Conservation (phyloP, 176 grass and related monocot species). For the Leersia perrieri region DNA sequence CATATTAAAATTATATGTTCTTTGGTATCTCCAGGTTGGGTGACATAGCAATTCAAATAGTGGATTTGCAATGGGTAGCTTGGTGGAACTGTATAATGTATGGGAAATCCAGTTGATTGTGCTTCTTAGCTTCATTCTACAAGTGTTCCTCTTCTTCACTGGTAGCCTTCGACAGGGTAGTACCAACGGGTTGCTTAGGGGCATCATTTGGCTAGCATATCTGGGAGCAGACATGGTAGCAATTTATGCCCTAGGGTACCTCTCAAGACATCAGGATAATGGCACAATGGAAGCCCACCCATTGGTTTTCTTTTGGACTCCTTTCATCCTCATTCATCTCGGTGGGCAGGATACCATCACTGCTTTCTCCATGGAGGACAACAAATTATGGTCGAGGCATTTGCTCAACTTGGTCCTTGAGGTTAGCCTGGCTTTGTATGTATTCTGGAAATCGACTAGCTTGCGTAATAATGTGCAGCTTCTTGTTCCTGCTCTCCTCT, state of each 20-base stretch:
- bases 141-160: slow-evolving; percentile 7
- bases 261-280: neutral
- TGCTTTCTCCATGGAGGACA: neutral
- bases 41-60: no score
- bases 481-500: no score
- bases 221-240: neutral
- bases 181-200: neutral
- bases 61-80: no score
- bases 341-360: neutral
- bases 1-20: no score
- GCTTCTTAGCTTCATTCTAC: neutral
- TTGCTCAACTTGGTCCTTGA: neutral
- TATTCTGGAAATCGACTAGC: slow-evolving; percentile 8
- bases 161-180: neutral
- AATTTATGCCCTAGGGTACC: neutral
- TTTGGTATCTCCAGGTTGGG: no score
- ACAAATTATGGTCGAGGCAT: slow-evolving; percentile 6
- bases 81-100: neutral
- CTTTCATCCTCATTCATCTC: slow-evolving; percentile 11
- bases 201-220: neutral
- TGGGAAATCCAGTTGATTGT: neutral
- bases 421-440: neutral
- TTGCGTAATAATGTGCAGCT: no score
- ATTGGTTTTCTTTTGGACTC: neutral
- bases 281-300: no score